A percentile compares a stretch with the other conserved stretches of the same genome.
Conservation (phyloP, 306 rosid genomes). For the Arachis stenosperma region DNA sequence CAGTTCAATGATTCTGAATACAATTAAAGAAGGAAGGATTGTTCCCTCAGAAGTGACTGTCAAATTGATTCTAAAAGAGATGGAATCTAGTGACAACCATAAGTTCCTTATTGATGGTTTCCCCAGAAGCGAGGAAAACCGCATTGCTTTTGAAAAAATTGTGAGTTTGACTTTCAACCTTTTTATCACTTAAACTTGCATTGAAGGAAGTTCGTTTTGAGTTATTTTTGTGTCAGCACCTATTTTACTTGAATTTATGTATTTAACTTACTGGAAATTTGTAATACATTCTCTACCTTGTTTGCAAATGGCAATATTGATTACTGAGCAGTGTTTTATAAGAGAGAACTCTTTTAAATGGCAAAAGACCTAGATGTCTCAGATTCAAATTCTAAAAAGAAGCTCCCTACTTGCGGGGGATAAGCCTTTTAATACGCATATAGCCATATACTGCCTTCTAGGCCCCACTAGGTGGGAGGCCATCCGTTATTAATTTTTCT, state of each 20-base stretch:
- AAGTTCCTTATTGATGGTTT: conserved; percentile 93
- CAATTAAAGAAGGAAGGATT: conserved; percentile 80
- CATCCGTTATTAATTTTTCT: too few species aligned
- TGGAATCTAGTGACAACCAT: conserved; percentile 63
- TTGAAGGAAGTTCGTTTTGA: conserved; percentile 23
- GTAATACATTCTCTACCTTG: conserved; percentile 11
- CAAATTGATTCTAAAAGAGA: conserved; percentile 75
- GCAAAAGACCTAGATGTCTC: too few species aligned
- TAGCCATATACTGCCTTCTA: too few species aligned
- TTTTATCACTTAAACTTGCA: neutral
- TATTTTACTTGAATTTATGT: neutral
- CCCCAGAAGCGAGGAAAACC: conserved; percentile 91
- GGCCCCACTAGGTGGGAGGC: too few species aligned
- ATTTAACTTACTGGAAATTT: conserved; percentile 14
- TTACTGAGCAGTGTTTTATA: conserved; percentile 5
- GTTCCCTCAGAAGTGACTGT: conserved; percentile 93
- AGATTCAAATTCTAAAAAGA: too few species aligned
- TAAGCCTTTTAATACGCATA: too few species aligned
- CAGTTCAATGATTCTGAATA: conserved; percentile 77
- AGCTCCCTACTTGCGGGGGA: too few species aligned
- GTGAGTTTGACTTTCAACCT: conserved; percentile 61
- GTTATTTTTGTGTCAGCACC: conserved; percentile 26
- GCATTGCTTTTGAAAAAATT: conserved; percentile 73
- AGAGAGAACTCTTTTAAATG: neutral
- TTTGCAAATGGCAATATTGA: conserved; percentile 26